A percentile compares a stretch with the other conserved stretches of the same genome.
These are phyloP conservation scores for Paramecium sexaurelia DNA, from an alignment of 73 alveolate species.

Conservation along the genomic window DNA sequence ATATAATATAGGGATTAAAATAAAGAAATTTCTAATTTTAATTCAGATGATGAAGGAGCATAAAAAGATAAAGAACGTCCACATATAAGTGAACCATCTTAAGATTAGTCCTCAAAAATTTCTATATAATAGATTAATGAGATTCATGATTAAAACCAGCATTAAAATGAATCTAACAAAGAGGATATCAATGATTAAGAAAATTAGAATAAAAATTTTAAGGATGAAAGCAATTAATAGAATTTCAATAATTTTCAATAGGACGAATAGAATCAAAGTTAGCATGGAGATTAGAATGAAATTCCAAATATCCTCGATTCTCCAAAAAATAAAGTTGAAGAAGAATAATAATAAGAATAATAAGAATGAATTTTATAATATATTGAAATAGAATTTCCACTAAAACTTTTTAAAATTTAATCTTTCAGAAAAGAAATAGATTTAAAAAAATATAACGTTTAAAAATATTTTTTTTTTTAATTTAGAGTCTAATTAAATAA, in stretches of 20 bases:
- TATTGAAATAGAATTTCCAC: neutral
- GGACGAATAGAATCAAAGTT: neutral
- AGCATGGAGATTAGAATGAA: neutral
- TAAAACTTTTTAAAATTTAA: neutral
- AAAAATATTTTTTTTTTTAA: no score
- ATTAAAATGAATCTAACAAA: neutral
- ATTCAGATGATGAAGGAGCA: conserved; percentile 21
- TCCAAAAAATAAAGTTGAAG: neutral
- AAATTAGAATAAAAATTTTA: neutral
- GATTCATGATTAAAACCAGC: neutral
- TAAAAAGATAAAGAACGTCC: neutral
- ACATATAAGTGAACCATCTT: neutral
- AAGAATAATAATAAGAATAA: neutral
- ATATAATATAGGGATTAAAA: neutral
- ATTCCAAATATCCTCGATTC: neutral
- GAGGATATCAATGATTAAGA: neutral
- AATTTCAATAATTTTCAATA: neutral
- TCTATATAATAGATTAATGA: conserved; percentile 45
- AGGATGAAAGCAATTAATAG: neutral
- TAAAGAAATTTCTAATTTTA: neutral
- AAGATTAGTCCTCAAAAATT: neutral
- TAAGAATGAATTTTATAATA: neutral
- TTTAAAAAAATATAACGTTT: no score
- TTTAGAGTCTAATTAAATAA: no score
- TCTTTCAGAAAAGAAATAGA: no score